These are phyloP conservation scores for Trypanosoma melophagium DNA, from an alignment of 208 protist species.

Conservation along the genomic window DNA sequence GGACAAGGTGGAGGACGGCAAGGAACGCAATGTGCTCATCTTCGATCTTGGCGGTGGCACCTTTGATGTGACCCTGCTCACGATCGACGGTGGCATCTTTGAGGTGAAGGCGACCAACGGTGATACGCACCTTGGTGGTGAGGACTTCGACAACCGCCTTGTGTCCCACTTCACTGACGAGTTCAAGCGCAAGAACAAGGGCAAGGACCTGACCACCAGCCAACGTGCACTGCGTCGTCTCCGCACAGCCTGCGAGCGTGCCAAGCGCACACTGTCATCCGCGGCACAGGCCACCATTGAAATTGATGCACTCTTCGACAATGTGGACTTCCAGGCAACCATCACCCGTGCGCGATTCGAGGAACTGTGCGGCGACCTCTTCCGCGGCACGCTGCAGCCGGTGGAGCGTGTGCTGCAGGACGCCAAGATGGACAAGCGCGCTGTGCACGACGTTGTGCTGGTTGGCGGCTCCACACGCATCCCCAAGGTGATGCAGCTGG, in stretches of 20 bases:
- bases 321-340: constrained; percentile 96
- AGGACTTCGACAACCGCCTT: constrained; percentile 90
- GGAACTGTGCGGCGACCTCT: constrained; percentile 92
- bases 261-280: constrained; percentile 97
- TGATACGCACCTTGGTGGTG: constrained; percentile 98
- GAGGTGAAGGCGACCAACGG: constrained; percentile 98
- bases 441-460: constrained; percentile 93
- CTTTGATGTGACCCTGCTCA: constrained; percentile 97
- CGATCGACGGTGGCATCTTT: constrained; percentile 98
- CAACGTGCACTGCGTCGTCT: constrained; percentile 71
- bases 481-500: constrained; percentile 97
- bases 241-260: constrained; percentile 90
- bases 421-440: constrained; percentile 84
- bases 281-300: constrained; percentile 93
- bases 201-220: constrained; percentile 78
- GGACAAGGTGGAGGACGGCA: constrained; percentile 77
- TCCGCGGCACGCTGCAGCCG: constrained; percentile 76
- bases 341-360: constrained; percentile 99
- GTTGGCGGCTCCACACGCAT: constrained; percentile 97
- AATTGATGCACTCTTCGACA: constrained; percentile 98
- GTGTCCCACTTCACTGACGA: constrained; percentile 96
- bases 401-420: constrained; percentile 89
- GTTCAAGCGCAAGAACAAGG: constrained; percentile 91
- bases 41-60: constrained; percentile 97
- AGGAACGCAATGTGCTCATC: constrained; percentile 86